Evolutionary conservation across 768 basidiomycete species (phyloP).

Genomic region (Gelatoporia subvermispora): DNA sequence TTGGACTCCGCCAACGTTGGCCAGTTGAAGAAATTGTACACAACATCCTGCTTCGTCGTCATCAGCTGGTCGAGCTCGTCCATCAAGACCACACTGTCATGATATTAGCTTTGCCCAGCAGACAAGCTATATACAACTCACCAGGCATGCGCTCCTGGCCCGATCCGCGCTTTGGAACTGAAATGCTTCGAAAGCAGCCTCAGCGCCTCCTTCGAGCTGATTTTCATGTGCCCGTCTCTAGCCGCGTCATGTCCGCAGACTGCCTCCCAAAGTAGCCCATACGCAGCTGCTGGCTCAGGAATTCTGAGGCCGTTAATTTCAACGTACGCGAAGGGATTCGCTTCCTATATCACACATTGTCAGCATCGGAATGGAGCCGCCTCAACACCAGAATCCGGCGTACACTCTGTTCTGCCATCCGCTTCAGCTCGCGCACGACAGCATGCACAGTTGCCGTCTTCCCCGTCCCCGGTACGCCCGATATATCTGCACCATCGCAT

Average conservation of each 20-base stretch:
- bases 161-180: conserved; percentile 51
- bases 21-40: conserved; percentile 99
- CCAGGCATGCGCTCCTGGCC: conserved; percentile 89
- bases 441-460: conserved; percentile 98
- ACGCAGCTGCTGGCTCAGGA: conserved; percentile 90
- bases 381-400: conserved; percentile 18
- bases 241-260: conserved; percentile 75
- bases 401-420: conserved; percentile 80
- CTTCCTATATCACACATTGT: conserved; percentile 54
- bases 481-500: conserved; percentile 67
- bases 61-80: conserved; percentile 97
- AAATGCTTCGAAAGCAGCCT: conserved; percentile 78
- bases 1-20: conserved; percentile 85
- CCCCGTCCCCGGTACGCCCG: conserved; percentile 97
- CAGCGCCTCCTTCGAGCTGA: conserved; percentile 78
- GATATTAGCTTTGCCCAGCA: not conserved
- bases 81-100: conserved; percentile 90
- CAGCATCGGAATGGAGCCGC: not conserved
- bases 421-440: conserved; percentile 83
- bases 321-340: conserved; percentile 90
- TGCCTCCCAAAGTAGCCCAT: conserved; percentile 87
- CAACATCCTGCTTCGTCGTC: conserved; percentile 94
- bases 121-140: conserved; percentile 30
- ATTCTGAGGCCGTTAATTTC: conserved; percentile 96
- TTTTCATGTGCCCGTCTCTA: conserved; percentile 56